These are phyloP conservation scores for Persicaria maculosa DNA, from an alignment of 148 eudicot species.

Conservation along the genomic window DNA sequence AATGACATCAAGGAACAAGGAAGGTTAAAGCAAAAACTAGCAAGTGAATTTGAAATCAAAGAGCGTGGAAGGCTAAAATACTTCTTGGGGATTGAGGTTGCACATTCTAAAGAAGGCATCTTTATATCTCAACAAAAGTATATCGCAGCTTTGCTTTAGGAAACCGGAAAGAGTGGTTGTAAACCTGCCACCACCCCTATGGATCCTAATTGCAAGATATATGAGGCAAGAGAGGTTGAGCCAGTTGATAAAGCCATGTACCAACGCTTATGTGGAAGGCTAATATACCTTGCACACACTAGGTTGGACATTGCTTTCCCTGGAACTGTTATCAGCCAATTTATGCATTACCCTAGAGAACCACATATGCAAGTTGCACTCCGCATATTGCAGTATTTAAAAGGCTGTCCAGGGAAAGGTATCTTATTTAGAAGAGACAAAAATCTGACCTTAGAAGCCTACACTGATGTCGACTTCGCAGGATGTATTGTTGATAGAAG, in stretches of 20 bases:
- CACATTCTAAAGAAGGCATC: background rate
- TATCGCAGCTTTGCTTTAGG: background rate
- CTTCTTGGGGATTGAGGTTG: background rate
- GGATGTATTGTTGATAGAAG: background rate
- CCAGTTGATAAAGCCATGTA: background rate
- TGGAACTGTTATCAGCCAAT: background rate
- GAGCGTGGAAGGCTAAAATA: background rate
- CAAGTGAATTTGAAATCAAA: too few species aligned
- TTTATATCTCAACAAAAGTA: background rate
- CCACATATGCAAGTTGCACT: background rate
- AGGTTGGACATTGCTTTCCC: background rate
- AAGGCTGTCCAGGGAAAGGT: background rate
- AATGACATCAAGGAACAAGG: too few species aligned
- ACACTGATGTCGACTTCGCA: background rate
- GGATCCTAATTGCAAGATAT: background rate
- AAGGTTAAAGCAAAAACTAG: too few species aligned
- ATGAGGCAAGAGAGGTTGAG: background rate
- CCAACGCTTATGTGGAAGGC: background rate
- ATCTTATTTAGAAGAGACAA: background rate
- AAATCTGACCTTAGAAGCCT: background rate
- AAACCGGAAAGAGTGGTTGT: background rate
- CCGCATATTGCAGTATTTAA: background rate
- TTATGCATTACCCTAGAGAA: background rate
- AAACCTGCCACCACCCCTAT: background rate
- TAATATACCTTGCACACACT: background rate